Percentiles rank a stretch among this genome's conserved stretches.
These are phyloP conservation scores for Acanthamoeba triangularis DNA, from an alignment of 208 protist species.

Conservation along the genomic window DNA sequence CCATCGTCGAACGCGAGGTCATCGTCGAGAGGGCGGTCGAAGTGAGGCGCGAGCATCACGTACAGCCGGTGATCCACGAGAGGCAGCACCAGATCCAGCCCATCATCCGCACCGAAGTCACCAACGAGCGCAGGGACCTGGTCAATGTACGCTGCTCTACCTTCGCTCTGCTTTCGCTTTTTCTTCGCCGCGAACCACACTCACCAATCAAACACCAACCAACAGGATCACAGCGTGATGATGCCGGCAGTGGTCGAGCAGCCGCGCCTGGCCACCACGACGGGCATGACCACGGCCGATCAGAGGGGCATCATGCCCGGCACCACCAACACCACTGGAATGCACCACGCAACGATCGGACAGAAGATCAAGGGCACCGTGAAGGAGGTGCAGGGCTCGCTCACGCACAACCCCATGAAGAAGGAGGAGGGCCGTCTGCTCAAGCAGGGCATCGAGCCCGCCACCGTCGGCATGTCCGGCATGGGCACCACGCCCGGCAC, in stretches of 20 bases:
- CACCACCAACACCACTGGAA: not conserved
- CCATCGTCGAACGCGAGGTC: not conserved
- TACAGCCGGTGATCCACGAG: slow-evolving; percentile 4
- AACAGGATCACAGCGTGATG: not conserved
- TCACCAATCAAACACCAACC: too few species aligned
- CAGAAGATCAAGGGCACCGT: slow-evolving; percentile 23
- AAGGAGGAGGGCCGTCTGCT: slow-evolving; percentile 45
- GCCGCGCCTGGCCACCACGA: not conserved
- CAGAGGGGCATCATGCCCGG: not conserved
- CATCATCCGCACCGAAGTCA: not conserved
- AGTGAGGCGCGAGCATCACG: slow-evolving; percentile 7
- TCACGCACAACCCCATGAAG: slow-evolving; percentile 30
- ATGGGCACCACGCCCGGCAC: too few species aligned
- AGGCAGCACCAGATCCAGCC: slow-evolving; percentile 4
- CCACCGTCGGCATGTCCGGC: not conserved
- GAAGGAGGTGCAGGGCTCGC: slow-evolving; percentile 13
- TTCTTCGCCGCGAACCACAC: too few species aligned
- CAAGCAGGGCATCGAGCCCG: slow-evolving; percentile 48
- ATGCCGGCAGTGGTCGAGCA: not conserved
- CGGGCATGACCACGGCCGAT: not conserved
- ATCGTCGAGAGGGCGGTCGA: not conserved
- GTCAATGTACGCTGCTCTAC: not conserved
- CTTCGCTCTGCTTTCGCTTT: too few species aligned
- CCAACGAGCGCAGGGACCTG: not conserved
- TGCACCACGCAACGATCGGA: not conserved